Evolutionary conservation across 208 protist genomes (phyloP).

Genomic region (Wallacemonas sp.): DNA sequence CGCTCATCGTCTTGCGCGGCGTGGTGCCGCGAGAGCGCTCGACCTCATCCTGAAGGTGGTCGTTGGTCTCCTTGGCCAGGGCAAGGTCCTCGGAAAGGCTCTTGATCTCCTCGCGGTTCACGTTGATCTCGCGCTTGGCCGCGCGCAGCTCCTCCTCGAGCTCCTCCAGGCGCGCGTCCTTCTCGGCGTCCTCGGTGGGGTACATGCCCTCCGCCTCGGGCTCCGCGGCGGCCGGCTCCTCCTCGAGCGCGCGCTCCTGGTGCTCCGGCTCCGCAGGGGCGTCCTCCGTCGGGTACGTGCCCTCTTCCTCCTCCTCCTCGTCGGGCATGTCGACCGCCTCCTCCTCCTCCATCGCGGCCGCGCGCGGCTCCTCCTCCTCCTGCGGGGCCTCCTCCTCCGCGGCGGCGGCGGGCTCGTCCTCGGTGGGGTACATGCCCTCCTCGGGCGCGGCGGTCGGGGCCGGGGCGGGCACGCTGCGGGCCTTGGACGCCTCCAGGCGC

Average conservation of each 20-base stretch:
- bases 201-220: constrained; percentile 12
- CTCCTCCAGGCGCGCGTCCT: constrained; percentile 4
- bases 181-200: constrained; percentile 14
- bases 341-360: too few species aligned
- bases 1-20: not conserved
- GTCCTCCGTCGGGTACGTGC: constrained; percentile 4
- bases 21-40: not conserved
- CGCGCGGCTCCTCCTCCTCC: too few species aligned
- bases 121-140: constrained; percentile 16
- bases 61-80: constrained; percentile 2
- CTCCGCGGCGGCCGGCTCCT: constrained; percentile 21
- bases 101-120: constrained; percentile 25
- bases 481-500: constrained; percentile 5
- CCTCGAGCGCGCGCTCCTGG: constrained; percentile 22
- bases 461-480: not conserved
- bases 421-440: constrained; percentile 13
- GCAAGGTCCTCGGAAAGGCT: constrained; percentile 22
- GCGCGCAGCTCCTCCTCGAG: constrained; percentile 20
- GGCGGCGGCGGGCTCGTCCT: constrained; percentile 8
- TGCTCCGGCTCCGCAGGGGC: constrained; percentile 10
- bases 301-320: constrained; percentile 4
- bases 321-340: constrained; percentile 1
- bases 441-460: not conserved
- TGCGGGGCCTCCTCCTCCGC: not conserved
- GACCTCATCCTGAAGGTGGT: not conserved